Evolutionary conservation across 2,329 filamentous ascomycete species (phyloP).

Genomic region (Xylaria digitata): DNA sequence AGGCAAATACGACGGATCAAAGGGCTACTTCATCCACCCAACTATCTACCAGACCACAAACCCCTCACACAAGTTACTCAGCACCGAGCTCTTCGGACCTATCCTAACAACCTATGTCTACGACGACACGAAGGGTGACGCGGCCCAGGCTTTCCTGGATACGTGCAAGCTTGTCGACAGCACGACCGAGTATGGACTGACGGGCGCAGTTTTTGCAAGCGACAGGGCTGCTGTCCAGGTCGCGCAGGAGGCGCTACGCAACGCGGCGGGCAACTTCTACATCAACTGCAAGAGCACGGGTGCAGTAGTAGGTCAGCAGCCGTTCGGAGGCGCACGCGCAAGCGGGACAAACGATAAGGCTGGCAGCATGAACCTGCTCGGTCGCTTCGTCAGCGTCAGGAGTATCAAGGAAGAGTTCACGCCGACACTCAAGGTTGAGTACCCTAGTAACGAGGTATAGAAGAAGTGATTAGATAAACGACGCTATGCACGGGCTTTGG

Average conservation of each 20-base stretch:
- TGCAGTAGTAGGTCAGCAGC: slow-evolving; percentile 78
- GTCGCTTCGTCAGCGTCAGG: slow-evolving; percentile 73
- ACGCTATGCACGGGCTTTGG: neutral
- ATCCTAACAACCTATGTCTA: slow-evolving; percentile 75
- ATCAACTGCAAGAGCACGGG: slow-evolving; percentile 86
- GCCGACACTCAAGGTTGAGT: slow-evolving; percentile 70
- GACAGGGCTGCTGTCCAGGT: slow-evolving; percentile 73
- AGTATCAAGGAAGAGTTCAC: slow-evolving; percentile 82
- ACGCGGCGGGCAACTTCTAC: slow-evolving; percentile 86
- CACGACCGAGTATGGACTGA: slow-evolving; percentile 81
- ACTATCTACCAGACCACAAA: slow-evolving; percentile 83
- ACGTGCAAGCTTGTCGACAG: slow-evolving; percentile 73
- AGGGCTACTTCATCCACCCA: slow-evolving; percentile 86
- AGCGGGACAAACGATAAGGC: slow-evolving; percentile 81
- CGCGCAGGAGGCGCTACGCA: slow-evolving; percentile 77
- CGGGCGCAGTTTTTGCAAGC: slow-evolving; percentile 78
- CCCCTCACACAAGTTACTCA: slow-evolving; percentile 78
- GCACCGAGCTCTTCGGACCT: slow-evolving; percentile 76
- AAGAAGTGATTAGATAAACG: neutral
- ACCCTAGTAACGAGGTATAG: slow-evolving; percentile 77
- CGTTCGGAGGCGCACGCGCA: slow-evolving; percentile 75
- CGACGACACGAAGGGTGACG: slow-evolving; percentile 68
- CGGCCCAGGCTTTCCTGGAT: slow-evolving; percentile 66
- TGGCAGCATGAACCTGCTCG: slow-evolving; percentile 71
- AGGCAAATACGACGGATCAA: slow-evolving; percentile 79